Conservation (phyloP, 768 basidiomycete genomes). For the Auriscalpium microsporum region DNA sequence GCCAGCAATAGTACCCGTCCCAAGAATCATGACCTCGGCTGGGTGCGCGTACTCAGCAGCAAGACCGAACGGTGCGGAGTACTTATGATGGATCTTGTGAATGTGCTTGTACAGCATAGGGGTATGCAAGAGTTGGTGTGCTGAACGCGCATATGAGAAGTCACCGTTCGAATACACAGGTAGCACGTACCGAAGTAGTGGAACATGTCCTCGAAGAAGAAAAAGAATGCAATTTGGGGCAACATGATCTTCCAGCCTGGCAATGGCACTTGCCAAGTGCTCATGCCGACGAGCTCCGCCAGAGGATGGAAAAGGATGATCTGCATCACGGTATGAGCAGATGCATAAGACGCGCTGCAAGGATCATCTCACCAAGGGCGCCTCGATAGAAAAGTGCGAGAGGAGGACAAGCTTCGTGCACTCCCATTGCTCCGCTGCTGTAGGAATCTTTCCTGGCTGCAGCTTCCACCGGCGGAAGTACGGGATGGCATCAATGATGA, state of each 20-base stretch:
- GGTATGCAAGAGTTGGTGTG: slow-evolving; percentile 85
- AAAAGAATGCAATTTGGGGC: slow-evolving; percentile 80
- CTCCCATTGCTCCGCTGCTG: slow-evolving; percentile 80
- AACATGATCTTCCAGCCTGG: slow-evolving; percentile 60
- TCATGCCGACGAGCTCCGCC: slow-evolving; percentile 81
- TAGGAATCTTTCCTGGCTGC: slow-evolving; percentile 79
- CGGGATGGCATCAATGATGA: slow-evolving; percentile 89
- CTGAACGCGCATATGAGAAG: slow-evolving; percentile 26
- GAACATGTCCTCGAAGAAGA: slow-evolving; percentile 93
- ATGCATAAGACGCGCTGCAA: not conserved
- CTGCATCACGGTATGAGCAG: slow-evolving; percentile 25
- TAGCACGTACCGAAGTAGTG: slow-evolving; percentile 70
- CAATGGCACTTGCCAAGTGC: slow-evolving; percentile 90
- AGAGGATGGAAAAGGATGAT: slow-evolving; percentile 91
- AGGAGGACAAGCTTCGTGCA: slow-evolving; percentile 92
- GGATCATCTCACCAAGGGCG: slow-evolving; percentile 60
- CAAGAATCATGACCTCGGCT: slow-evolving; percentile 90
- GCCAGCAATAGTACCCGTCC: slow-evolving; percentile 82
- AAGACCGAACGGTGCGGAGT: slow-evolving; percentile 93
- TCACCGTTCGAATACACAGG: not conserved
- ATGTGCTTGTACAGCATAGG: slow-evolving; percentile 83
- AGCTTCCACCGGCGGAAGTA: slow-evolving; percentile 94
- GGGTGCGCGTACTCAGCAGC: slow-evolving; percentile 99
- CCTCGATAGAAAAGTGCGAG: slow-evolving; percentile 92
- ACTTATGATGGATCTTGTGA: slow-evolving; percentile 97